Percentiles rank a stretch among this genome's conserved stretches.
phyloP scores from a whole-genome alignment of 1,284 basidiomycete species.

The Ceratorhiza oryzae-sativae region DNA sequence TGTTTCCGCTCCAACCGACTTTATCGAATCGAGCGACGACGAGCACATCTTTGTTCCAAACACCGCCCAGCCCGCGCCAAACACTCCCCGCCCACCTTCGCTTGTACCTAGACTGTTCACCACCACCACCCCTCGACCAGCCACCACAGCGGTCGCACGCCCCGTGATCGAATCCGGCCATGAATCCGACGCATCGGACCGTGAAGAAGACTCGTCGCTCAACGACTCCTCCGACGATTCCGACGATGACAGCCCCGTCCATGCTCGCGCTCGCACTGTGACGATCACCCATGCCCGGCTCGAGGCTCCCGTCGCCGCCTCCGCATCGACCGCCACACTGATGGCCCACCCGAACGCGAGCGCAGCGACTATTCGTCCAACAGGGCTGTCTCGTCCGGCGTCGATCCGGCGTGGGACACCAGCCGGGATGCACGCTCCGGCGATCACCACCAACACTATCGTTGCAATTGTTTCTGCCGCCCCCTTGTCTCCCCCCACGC shows the following conservation, averaged over 20 bases:
- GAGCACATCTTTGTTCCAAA: slow-evolving; percentile 33
- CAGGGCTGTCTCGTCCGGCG: background rate
- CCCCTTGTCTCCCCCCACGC: slow-evolving; percentile 24
- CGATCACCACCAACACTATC: slow-evolving; percentile 36
- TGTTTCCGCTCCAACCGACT: slow-evolving; percentile 26
- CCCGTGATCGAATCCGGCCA: slow-evolving; percentile 28
- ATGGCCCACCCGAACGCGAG: slow-evolving; percentile 30
- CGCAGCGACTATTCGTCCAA: slow-evolving; percentile 19
- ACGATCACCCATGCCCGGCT: slow-evolving; percentile 9
- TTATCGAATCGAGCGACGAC: slow-evolving; percentile 29
- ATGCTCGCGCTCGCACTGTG: slow-evolving; percentile 17
- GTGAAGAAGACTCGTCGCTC: slow-evolving; percentile 20
- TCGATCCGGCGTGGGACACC: slow-evolving; percentile 9
- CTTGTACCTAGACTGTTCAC: background rate
- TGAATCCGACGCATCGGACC: slow-evolving; percentile 30
- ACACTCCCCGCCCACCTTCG: slow-evolving; percentile 32
- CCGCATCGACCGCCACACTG: background rate
- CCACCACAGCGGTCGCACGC: background rate
- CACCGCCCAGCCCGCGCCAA: slow-evolving; percentile 10
- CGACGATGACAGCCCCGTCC: background rate
- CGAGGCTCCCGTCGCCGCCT: background rate
- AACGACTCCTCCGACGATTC: slow-evolving; percentile 23
- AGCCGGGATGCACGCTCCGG: slow-evolving; percentile 29
- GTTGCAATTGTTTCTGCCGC: slow-evolving; percentile 16
- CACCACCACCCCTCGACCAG: background rate